phyloP scores from a whole-genome alignment of 2,329 filamentous ascomycete species.

The Pseudogymnoascus sp. region DNA sequence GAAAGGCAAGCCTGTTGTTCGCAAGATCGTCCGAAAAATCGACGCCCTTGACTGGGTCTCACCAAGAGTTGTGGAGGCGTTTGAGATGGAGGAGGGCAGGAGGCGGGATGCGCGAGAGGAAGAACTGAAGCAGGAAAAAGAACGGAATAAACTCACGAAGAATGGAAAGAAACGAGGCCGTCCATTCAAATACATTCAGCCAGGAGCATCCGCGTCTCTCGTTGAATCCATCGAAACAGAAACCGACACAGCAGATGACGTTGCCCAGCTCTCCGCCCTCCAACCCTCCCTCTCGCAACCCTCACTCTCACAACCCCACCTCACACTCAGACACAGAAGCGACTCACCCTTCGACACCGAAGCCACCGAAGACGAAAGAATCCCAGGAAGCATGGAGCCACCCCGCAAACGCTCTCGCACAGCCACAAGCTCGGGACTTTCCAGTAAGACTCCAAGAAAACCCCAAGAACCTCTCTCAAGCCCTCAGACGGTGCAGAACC shows the following conservation, averaged over 20 bases:
- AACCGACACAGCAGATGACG: not conserved
- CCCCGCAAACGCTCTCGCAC: not conserved
- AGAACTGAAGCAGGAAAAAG: not conserved
- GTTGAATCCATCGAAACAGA: not conserved
- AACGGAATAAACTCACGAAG: not conserved
- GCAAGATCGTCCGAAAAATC: slow-evolving; percentile 44
- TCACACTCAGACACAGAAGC: not conserved
- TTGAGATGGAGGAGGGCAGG: slow-evolving; percentile 35
- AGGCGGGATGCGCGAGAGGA: not conserved
- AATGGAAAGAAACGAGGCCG: not conserved
- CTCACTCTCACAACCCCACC: not conserved
- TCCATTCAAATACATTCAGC: not conserved
- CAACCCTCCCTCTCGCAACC: not conserved
- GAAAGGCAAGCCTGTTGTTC: slow-evolving; percentile 31
- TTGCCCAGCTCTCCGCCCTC: not conserved
- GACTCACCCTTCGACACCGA: not conserved
- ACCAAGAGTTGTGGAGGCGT: slow-evolving; percentile 46
- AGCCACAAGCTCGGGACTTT: not conserved
- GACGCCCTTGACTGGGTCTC: slow-evolving; percentile 51
- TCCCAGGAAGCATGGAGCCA: not conserved
- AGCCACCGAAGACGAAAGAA: not conserved
- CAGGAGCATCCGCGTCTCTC: not conserved
- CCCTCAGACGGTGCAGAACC: not conserved
- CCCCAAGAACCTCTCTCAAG: not conserved
- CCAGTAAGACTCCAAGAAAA: not conserved